phyloP scores from a whole-genome alignment of 129 eudicot species.

The Chrysanthemum seticuspe region DNA sequence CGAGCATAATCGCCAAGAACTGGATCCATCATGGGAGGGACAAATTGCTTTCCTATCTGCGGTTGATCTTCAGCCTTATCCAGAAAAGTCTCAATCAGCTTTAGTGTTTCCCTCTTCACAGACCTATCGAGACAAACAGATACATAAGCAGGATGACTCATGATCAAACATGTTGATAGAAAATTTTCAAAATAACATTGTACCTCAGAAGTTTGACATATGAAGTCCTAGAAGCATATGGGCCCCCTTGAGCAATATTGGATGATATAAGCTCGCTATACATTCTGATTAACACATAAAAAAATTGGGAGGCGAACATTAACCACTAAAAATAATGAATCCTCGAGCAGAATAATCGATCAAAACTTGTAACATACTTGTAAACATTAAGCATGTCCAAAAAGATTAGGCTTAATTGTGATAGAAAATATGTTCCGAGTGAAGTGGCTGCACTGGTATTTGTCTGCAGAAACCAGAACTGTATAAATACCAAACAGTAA shows the following conservation, averaged over 20 bases:
- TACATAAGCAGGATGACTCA: constrained; percentile 12
- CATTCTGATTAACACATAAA: constrained; percentile 56
- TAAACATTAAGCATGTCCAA: constrained; percentile 99
- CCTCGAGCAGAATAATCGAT: neutral
- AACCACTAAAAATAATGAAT: constrained; percentile 1
- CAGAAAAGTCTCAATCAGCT: constrained; percentile 87
- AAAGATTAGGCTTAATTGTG: constrained; percentile 82
- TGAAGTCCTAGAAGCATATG: constrained; percentile 76
- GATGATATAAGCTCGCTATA: constrained; percentile 95
- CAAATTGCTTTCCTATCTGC: constrained; percentile 91
- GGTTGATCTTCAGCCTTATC: constrained; percentile 99
- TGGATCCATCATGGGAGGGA: constrained; percentile 99
- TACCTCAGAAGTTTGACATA: constrained; percentile 90
- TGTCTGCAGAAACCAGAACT: constrained; percentile 55
- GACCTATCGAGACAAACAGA: constrained; percentile 53
- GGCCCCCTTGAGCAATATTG: constrained; percentile 84
- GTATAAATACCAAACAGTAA: constrained; percentile 7
- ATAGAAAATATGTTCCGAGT: constrained; percentile 81
- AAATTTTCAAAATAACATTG: constrained; percentile 1
- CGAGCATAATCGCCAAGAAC: constrained; percentile 97
- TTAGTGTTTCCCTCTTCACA: constrained; percentile 95
- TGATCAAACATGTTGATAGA: neutral
- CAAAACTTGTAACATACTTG: constrained; percentile 43
- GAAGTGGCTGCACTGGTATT: constrained; percentile 92
- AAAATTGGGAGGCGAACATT: neutral